A percentile compares a stretch with the other conserved stretches of the same genome.
These are phyloP conservation scores for Ganoderma lucidum DNA, from an alignment of 1,284 basidiomycete species.

Conservation along the genomic window DNA sequence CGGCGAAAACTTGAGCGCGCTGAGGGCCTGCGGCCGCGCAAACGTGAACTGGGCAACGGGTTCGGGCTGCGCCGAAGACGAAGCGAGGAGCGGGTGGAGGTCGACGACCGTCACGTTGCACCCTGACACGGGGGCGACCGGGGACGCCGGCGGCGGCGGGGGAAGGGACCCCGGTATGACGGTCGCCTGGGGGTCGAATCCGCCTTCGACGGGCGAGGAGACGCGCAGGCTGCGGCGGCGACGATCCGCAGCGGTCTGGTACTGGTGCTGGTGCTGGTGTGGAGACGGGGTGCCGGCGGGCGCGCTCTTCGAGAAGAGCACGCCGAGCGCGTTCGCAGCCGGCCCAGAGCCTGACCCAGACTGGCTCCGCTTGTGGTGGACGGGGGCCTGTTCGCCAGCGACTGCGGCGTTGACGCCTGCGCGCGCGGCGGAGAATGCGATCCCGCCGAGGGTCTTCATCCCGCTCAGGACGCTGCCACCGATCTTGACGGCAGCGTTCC, in stretches of 20 bases:
- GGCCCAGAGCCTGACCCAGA: not conserved
- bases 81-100: slow-evolving; percentile 48
- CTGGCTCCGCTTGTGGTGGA: slow-evolving; percentile 6
- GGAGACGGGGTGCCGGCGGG: slow-evolving; percentile 49
- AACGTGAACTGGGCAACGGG: slow-evolving; percentile 57
- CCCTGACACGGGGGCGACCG: slow-evolving; percentile 32
- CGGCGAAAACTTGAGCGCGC: slow-evolving; percentile 62
- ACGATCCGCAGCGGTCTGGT: slow-evolving; percentile 24
- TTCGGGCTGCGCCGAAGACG: slow-evolving; percentile 35
- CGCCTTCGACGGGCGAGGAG: slow-evolving; percentile 19
- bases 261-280: slow-evolving; percentile 18
- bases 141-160: slow-evolving; percentile 36
- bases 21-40: slow-evolving; percentile 57
- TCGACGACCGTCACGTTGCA: slow-evolving; percentile 65
- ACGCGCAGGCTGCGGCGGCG: slow-evolving; percentile 24
- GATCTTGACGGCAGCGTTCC: slow-evolving; percentile 62
- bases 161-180: slow-evolving; percentile 18
- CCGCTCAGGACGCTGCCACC: slow-evolving; percentile 70
- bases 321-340: slow-evolving; percentile 20
- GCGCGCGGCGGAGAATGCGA: slow-evolving; percentile 61
- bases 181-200: slow-evolving; percentile 20
- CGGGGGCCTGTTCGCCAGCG: slow-evolving; percentile 22
- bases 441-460: slow-evolving; percentile 69
- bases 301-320: slow-evolving; percentile 70
- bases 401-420: slow-evolving; percentile 40